Conservation (phyloP, 805 yeast genomes). For the Diddensiella transvaalensis region DNA sequence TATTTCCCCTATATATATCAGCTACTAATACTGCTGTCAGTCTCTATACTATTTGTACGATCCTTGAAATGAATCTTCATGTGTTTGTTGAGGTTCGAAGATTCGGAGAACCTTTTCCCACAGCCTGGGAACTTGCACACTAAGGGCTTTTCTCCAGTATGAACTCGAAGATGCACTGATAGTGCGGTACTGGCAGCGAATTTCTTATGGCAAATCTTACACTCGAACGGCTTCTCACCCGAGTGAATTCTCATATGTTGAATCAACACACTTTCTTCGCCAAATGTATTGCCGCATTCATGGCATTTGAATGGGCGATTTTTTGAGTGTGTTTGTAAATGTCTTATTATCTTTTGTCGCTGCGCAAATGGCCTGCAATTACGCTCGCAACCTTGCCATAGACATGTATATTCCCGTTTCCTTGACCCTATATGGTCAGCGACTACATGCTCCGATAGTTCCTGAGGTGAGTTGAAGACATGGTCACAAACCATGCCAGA, state of each 20-base stretch:
- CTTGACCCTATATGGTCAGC: constrained; percentile 71
- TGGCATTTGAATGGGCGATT: constrained; percentile 75
- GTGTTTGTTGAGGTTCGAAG: constrained; percentile 85
- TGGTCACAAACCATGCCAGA: constrained; percentile 44
- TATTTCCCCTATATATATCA: background rate
- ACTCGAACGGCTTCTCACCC: constrained; percentile 82
- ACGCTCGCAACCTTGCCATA: constrained; percentile 77
- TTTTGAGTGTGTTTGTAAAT: constrained; percentile 83
- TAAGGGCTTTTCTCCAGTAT: constrained; percentile 88
- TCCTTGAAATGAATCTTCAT: constrained; percentile 59
- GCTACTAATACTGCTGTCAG: background rate
- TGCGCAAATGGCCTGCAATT: constrained; percentile 59
- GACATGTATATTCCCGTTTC: constrained; percentile 62
- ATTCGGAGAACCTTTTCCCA: constrained; percentile 79
- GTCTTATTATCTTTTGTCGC: constrained; percentile 81
- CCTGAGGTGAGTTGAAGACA: constrained; percentile 51
- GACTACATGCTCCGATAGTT: constrained; percentile 68
- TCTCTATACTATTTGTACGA: background rate
- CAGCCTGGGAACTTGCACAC: constrained; percentile 78
- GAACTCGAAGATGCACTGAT: constrained; percentile 79
- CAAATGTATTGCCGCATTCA: constrained; percentile 66
- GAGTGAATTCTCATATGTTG: constrained; percentile 85
- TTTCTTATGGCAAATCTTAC: constrained; percentile 67
- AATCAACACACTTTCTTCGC: constrained; percentile 69
- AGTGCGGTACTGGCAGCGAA: constrained; percentile 82